These are phyloP conservation scores for Rauvolfia tetraphylla DNA, from an alignment of 257 asterid species.

Conservation along the genomic window DNA sequence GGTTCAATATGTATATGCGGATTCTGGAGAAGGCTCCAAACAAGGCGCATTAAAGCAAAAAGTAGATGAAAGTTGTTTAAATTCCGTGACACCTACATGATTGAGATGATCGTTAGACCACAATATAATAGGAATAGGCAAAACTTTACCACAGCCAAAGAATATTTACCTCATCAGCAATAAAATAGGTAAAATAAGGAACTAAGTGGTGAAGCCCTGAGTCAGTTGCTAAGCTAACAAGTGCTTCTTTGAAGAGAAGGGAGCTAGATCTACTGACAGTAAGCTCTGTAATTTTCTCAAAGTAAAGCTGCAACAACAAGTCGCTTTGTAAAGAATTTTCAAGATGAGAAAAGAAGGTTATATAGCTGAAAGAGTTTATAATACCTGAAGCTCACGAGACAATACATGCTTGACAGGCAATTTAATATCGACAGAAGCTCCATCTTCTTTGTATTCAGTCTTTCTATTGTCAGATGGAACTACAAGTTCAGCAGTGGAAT, in stretches of 20 bases:
- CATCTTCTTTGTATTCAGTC: conserved; percentile 82
- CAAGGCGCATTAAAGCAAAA: conserved; percentile 93
- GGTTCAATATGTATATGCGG: conserved; percentile 92
- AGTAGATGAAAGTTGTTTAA: conserved; percentile 67
- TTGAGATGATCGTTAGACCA: conserved; percentile 19
- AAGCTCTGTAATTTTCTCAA: conserved; percentile 92
- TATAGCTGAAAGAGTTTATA: conserved; percentile 9
- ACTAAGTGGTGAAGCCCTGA: conserved; percentile 97
- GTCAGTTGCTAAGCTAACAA: conserved; percentile 92
- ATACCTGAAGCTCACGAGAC: conserved; percentile 98
- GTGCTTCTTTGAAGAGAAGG: conserved; percentile 69
- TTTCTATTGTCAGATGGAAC: conserved; percentile 63
- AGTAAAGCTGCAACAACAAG: conserved; percentile 68
- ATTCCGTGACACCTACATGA: conserved; percentile 78
- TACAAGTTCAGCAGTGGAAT: conserved; percentile 42
- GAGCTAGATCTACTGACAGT: conserved; percentile 69
- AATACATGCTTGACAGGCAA: conserved; percentile 92
- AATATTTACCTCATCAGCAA: conserved; percentile 78
- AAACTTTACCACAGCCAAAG: conserved; percentile 11
- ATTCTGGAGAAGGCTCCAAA: conserved; percentile 91
- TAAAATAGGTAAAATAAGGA: conserved; percentile 89
- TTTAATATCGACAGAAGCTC: conserved; percentile 73
- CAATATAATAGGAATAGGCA: conserved; percentile 6
- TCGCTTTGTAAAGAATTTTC: conserved; percentile 17
- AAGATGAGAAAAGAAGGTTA: conserved; percentile 18